Evolutionary conservation across 2,329 filamentous ascomycete genomes (phyloP).

Genomic region (Trichoderma endophyticum): DNA sequence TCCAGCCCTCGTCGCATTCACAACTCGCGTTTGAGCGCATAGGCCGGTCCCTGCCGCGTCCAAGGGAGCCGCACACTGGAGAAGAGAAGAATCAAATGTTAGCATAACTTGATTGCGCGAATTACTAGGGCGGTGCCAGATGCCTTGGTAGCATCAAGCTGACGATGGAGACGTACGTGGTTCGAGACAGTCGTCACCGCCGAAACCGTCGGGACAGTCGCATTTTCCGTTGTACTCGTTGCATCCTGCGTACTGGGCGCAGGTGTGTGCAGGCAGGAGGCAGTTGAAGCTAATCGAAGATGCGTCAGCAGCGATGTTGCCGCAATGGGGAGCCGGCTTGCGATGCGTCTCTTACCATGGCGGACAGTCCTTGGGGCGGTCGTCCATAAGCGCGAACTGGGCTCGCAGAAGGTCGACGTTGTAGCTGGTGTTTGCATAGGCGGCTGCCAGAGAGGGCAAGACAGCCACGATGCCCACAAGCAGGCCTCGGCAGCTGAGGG

Average conservation of each 20-base stretch:
- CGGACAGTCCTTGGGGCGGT: conserved; percentile 72
- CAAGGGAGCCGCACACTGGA: conserved; percentile 80
- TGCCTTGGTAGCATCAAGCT: background rate
- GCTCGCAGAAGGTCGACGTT: conserved; percentile 59
- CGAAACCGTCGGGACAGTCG: conserved; percentile 86
- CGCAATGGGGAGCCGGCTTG: background rate
- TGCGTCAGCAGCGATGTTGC: conserved; percentile 15
- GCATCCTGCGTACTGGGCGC: conserved; percentile 85
- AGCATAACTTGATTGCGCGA: background rate
- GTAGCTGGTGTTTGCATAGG: conserved; percentile 53
- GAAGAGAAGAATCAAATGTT: background rate
- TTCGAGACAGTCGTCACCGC: conserved; percentile 86
- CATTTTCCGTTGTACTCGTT: conserved; percentile 91
- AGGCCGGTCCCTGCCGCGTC: conserved; percentile 74
- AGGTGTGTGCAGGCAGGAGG: conserved; percentile 86
- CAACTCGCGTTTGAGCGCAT: conserved; percentile 70
- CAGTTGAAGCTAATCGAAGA: conserved; percentile 79
- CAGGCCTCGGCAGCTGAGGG: conserved; percentile 36
- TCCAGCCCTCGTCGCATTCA: conserved; percentile 89
- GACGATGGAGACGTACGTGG: conserved; percentile 56
- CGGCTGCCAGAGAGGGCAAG: conserved; percentile 40
- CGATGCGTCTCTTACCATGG: conserved; percentile 57
- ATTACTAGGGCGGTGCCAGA: background rate
- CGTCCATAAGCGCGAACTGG: conserved; percentile 67
- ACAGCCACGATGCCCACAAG: conserved; percentile 39